Base-by-base conservation (phyloP, 208 protist species). In the Trypanosoma mega region DNA sequence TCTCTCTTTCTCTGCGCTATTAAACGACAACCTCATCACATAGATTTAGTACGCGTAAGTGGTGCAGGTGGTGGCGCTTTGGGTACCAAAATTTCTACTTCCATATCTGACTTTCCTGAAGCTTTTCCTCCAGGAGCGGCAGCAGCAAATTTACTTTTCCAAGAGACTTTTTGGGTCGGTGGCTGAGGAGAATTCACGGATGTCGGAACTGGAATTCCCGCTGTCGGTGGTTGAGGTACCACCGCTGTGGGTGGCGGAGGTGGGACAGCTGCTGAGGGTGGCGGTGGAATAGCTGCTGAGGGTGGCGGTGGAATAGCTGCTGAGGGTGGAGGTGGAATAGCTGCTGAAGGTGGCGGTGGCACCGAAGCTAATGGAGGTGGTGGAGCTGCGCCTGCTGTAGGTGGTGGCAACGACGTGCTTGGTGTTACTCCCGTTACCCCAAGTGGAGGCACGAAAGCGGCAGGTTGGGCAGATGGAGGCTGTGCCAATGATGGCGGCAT, bases 321-420 rank as follows among this genome's bases (percentile, higher is more conserved):
- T 57, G 62, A 41, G 18, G 54, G 31, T n/a, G 66, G 61, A 0
- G 61, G 12, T 3, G 66, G 34, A 36, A 48, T 47, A 11, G 39
- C 31, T 8, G 52, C 31, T 31, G 61, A 3, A 31, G 31, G 11
- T 37, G 50, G 49, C 36, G 63, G 43, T 33, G 51, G 34, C 24
- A 53, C 47, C 39, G 62, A 46, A 30, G 60, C 21, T 33, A 18
- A 3, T 16, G 43, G 12, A 7, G 27, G 24, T n/a, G 56, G 3
- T n/a, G 14, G 30, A 5, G 58, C 14, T 46, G 18, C 23, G 45
- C 20, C 18, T 21, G 58, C 24, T 11, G 58, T 6, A 18, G 43
- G 6, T 39, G 23, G 5, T 21, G 45, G 16, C 7, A 46, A 14
- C 14, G 27, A 14, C 6, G 26, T 45, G 12, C 29, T 16, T 2